These are phyloP conservation scores for Firmiana major DNA, from an alignment of 345 rosid genomes.

Conservation along the genomic window DNA sequence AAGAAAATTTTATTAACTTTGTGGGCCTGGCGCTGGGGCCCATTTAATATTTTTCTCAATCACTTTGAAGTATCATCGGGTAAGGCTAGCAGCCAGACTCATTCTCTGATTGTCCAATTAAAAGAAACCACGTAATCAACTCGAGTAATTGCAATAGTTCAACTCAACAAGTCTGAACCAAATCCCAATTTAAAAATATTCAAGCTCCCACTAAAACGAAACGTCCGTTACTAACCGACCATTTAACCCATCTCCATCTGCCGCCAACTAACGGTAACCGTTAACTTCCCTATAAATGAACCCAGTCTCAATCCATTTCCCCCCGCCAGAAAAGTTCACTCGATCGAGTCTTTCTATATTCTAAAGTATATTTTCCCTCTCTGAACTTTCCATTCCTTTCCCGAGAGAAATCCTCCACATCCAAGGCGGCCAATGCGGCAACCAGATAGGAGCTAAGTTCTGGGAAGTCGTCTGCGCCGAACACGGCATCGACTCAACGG, in stretches of 20 bases:
- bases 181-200: constrained; percentile 26
- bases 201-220: constrained; percentile 25
- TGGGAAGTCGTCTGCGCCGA: constrained; percentile 80
- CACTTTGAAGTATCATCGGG: background rate
- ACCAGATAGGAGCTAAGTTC: constrained; percentile 79
- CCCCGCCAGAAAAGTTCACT: background rate
- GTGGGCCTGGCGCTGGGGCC: too few species aligned
- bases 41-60: too few species aligned
- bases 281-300: constrained; percentile 8
- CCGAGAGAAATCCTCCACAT: constrained; percentile 68
- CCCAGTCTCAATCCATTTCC: background rate
- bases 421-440: constrained; percentile 81
- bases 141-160: background rate
- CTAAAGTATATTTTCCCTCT: background rate
- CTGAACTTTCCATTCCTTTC: constrained; percentile 10
- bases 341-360: background rate
- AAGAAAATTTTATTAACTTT: too few species aligned
- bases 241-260: background rate
- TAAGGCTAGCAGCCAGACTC: background rate
- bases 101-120: background rate
- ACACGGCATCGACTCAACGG: constrained; percentile 78
- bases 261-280: constrained; percentile 19
- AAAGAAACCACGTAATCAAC: background rate
- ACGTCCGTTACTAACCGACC: constrained; percentile 6
- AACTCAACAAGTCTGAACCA: background rate